Conservation (phyloP, 2,329 filamentous ascomycete species). For the Aspergillus udagawae region DNA sequence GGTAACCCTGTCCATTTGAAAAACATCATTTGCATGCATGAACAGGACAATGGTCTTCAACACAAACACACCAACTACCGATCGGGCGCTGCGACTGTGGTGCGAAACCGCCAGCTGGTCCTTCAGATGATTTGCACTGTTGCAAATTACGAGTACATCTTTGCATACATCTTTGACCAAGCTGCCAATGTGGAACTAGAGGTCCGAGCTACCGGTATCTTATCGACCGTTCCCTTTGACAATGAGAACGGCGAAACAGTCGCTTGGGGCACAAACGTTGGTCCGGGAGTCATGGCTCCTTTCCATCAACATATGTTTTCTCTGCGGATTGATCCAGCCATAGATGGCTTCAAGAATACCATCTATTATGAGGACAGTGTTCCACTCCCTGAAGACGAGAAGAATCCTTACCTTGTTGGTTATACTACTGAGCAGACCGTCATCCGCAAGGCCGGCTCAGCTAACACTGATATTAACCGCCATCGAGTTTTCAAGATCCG, state of each 20-base stretch:
- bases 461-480: slow-evolving; percentile 45
- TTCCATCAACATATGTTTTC: slow-evolving; percentile 78
- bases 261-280: slow-evolving; percentile 65
- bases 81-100: slow-evolving; percentile 59
- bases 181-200: slow-evolving; percentile 65
- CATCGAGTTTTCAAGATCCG: slow-evolving; percentile 58
- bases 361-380: slow-evolving; percentile 58
- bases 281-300: slow-evolving; percentile 63
- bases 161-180: slow-evolving; percentile 69
- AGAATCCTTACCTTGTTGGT: slow-evolving; percentile 49
- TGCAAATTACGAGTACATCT: slow-evolving; percentile 69
- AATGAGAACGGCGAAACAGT: slow-evolving; percentile 56
- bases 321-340: slow-evolving; percentile 59
- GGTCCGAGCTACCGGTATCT: slow-evolving; percentile 64
- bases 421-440: slow-evolving; percentile 50
- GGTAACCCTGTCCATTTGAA: slow-evolving; percentile 57
- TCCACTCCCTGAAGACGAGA: slow-evolving; percentile 54
- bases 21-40: slow-evolving; percentile 67
- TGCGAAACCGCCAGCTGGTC: slow-evolving; percentile 62
- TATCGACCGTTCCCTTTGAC: slow-evolving; percentile 65
- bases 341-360: slow-evolving; percentile 55
- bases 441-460: slow-evolving; percentile 45
- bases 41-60: slow-evolving; percentile 65
- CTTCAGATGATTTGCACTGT: slow-evolving; percentile 68
- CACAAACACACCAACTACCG: slow-evolving; percentile 72